A percentile compares a stretch with the other conserved stretches of the same genome.
phyloP scores from a whole-genome alignment of 345 rosid species.

The Bretschneidera sinensis region DNA sequence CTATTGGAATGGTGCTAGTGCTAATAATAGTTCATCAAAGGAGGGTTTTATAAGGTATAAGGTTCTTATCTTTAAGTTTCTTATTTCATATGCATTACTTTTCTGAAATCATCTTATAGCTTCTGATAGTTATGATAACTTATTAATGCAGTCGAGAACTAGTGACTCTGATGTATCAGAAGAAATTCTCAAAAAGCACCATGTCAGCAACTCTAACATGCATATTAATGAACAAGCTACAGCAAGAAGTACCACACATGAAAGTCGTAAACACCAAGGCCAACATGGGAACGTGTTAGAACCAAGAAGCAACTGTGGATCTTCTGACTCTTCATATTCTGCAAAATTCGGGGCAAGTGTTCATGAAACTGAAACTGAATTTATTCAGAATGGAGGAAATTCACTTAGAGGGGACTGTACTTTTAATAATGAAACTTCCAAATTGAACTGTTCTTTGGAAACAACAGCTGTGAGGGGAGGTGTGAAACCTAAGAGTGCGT shows the following conservation, averaged over 20 bases:
- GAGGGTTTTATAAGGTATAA: slow-evolving; percentile 39
- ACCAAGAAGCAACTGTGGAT: slow-evolving; percentile 32
- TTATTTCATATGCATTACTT: background rate
- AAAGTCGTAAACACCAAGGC: slow-evolving; percentile 24
- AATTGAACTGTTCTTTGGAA: slow-evolving; percentile 12
- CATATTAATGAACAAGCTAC: slow-evolving; percentile 27
- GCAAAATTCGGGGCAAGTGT: slow-evolving; percentile 24
- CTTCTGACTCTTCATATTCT: slow-evolving; percentile 22
- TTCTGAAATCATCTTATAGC: background rate
- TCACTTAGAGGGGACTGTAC: slow-evolving; percentile 6
- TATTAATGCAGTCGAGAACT: slow-evolving; percentile 35
- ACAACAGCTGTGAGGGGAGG: slow-evolving; percentile 14
- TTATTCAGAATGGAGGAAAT: slow-evolving; percentile 13
- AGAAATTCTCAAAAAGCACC: slow-evolving; percentile 30
- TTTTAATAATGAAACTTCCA: slow-evolving; percentile 16
- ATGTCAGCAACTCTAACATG: slow-evolving; percentile 29
- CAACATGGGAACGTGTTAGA: slow-evolving; percentile 22
- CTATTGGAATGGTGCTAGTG: slow-evolving; percentile 24
- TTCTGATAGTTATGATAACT: slow-evolving; percentile 12
- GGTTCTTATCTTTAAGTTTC: slow-evolving; percentile 27
- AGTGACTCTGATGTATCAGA: slow-evolving; percentile 30
- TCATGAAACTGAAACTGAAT: slow-evolving; percentile 12
- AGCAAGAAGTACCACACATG: slow-evolving; percentile 23
- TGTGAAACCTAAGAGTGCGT: slow-evolving; percentile 18
- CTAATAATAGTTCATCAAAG: slow-evolving; percentile 20